Conservation (phyloP, 352 stramenopile genomes). For the Salisapilia sapeloensis region DNA sequence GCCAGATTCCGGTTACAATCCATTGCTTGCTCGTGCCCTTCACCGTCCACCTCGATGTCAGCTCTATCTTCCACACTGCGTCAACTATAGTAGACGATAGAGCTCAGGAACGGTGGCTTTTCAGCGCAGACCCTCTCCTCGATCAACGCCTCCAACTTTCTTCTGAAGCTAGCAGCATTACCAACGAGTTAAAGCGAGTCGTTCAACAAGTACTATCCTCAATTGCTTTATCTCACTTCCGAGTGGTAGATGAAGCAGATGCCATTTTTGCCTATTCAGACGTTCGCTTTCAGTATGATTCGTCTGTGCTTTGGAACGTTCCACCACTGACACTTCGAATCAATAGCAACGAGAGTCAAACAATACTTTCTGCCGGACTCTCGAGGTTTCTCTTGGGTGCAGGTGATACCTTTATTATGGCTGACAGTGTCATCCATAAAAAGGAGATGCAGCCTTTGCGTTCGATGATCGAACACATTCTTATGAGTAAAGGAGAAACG, state of each 20-base stretch:
- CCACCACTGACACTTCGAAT: conserved; percentile 45
- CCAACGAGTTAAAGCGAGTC: conserved; percentile 29
- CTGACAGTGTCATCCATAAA: conserved; percentile 51
- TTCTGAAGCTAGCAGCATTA: conserved; percentile 8
- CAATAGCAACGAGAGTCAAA: conserved; percentile 12
- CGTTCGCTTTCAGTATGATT: conserved; percentile 49
- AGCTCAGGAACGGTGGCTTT: neutral
- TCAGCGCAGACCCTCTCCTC: neutral
- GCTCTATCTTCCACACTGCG: conserved; percentile 11
- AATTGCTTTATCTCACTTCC: conserved; percentile 54
- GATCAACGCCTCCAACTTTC: no score
- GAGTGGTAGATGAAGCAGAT: conserved; percentile 27
- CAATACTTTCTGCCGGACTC: conserved; percentile 45
- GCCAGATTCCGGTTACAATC: conserved; percentile 31
- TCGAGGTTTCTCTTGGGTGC: conserved; percentile 48
- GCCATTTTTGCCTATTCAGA: conserved; percentile 72
- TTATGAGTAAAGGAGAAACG: conserved; percentile 35
- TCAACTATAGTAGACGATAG: conserved; percentile 10
- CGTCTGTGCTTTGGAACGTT: conserved; percentile 54
- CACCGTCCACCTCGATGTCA: conserved; percentile 41
- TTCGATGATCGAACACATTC: conserved; percentile 46
- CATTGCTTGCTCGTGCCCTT: conserved; percentile 58
- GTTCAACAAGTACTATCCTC: conserved; percentile 51
- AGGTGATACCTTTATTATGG: conserved; percentile 62
- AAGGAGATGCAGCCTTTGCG: conserved; percentile 43